Conservation (phyloP, 148 eudicot genomes). For the Rhododendron ovatum region DNA sequence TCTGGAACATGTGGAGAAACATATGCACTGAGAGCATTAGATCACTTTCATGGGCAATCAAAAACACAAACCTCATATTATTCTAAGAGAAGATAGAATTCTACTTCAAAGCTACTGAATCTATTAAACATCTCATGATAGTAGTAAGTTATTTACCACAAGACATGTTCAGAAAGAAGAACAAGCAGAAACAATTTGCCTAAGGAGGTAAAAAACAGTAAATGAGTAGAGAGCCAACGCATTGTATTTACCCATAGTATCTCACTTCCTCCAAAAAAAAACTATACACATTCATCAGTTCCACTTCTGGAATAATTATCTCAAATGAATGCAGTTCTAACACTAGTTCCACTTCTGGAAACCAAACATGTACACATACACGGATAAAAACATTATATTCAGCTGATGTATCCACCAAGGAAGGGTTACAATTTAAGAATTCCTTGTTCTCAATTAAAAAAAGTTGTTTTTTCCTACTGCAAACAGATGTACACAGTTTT, state of each 20-base stretch:
- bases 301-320: not conserved
- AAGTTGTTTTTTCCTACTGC: no score
- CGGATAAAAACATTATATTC: no score
- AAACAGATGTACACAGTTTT: no score
- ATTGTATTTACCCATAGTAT: not conserved
- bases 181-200: not conserved
- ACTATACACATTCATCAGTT: not conserved
- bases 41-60: not conserved
- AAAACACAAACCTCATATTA: not conserved
- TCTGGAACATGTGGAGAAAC: constrained; percentile 34
- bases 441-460: no score
- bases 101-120: not conserved
- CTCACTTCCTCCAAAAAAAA: not conserved
- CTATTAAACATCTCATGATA: not conserved
- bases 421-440: no score
- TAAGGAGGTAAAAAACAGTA: not conserved
- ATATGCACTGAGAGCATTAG: not conserved
- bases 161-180: not conserved
- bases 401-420: no score
- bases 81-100: not conserved
- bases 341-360: not conserved
- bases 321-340: not conserved
- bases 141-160: not conserved
- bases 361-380: no score
- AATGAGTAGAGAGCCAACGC: not conserved